These are phyloP conservation scores for Diaporthe helianthi DNA, from an alignment of 2,329 filamentous ascomycete species.

Conservation along the genomic window DNA sequence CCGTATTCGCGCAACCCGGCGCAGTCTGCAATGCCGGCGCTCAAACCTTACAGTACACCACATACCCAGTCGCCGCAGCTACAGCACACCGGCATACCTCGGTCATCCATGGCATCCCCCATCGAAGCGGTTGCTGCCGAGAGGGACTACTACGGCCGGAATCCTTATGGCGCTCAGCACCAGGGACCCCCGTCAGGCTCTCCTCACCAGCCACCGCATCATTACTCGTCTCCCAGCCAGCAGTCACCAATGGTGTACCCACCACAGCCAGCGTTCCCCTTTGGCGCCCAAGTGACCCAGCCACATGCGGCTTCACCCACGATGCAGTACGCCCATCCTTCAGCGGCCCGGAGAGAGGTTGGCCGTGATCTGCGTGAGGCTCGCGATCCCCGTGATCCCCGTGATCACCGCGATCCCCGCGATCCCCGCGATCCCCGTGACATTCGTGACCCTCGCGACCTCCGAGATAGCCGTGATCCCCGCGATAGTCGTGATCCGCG, in stretches of 20 bases:
- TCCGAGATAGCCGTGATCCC: constrained; percentile 22
- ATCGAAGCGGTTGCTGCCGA: constrained; percentile 50
- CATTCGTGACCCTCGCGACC: background rate
- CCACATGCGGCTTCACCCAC: constrained; percentile 55
- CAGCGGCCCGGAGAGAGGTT: background rate
- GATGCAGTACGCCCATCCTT: constrained; percentile 55
- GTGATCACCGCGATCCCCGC: background rate
- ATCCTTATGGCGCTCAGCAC: constrained; percentile 44
- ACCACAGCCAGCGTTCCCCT: constrained; percentile 49
- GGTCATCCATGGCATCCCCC: constrained; percentile 50
- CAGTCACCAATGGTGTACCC: constrained; percentile 40
- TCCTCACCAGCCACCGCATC: constrained; percentile 40
- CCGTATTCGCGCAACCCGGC: constrained; percentile 52
- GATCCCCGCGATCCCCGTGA: constrained; percentile 1
- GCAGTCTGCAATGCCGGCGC: constrained; percentile 58
- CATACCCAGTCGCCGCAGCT: constrained; percentile 59
- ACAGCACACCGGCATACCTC: constrained; percentile 54
- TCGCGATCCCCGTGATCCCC: background rate
- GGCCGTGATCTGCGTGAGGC: background rate
- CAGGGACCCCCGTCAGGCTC: constrained; percentile 43
- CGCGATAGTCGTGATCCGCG: constrained; percentile 48
- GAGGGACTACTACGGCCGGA: constrained; percentile 57
- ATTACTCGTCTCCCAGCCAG: constrained; percentile 38
- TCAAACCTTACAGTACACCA: constrained; percentile 55
- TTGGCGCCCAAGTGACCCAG: constrained; percentile 53